Evolutionary conservation across 306 rosid genomes (phyloP).

Genomic region (Begonia loranthoides): DNA sequence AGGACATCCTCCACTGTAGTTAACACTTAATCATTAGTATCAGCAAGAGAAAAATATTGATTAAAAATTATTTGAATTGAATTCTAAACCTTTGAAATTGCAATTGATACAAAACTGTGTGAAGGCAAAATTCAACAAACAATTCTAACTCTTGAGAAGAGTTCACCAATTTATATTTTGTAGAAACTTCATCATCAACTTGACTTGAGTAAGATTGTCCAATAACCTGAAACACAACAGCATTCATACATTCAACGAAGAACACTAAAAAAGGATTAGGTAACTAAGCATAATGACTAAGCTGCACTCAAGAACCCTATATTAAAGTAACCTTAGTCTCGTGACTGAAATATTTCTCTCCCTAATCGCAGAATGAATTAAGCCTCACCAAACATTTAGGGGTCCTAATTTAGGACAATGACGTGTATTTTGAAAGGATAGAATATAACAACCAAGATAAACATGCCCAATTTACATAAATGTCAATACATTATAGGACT

Average conservation of each 20-base stretch:
- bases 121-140: conserved; percentile 77
- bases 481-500: too few relatives aligned
- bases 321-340: too few relatives aligned
- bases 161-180: conserved; percentile 42
- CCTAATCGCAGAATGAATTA: too few relatives aligned
- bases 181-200: conserved; percentile 51
- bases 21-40: conserved; percentile 5
- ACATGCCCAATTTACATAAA: too few relatives aligned
- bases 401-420: too few relatives aligned
- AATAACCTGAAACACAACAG: conserved; percentile 50
- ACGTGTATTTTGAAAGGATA: too few relatives aligned
- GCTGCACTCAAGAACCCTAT: too few relatives aligned
- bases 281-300: too few relatives aligned
- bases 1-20: conserved; percentile 41
- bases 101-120: conserved; percentile 71
- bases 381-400: too few relatives aligned
- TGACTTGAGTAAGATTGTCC: conserved; percentile 67
- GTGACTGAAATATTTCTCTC: too few relatives aligned
- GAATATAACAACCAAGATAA: too few relatives aligned
- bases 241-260: conserved; percentile 9
- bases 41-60: neutral
- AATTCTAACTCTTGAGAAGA: conserved; percentile 44
- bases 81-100: conserved; percentile 55
- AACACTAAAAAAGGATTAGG: conserved; percentile 7
- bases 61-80: neutral